These are phyloP conservation scores for Nicotiana noctiflora DNA, from an alignment of 257 asterid species.

Conservation along the genomic window DNA sequence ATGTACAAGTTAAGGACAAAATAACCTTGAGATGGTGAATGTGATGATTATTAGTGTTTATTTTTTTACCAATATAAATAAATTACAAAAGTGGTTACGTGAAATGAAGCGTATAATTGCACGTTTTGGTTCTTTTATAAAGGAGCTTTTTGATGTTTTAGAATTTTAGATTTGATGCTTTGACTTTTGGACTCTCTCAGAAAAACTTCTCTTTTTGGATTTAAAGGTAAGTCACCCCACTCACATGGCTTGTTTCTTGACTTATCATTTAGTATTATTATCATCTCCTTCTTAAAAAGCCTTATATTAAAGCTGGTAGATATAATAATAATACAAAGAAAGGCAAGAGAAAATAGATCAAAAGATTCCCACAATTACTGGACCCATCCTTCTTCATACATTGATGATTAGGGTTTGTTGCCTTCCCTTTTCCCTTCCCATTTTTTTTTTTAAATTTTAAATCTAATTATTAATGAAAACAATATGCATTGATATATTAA, in stretches of 20 bases:
- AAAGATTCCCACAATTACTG: conserved; percentile 46
- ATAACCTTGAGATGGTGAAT: conserved; percentile 5
- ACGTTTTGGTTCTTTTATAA: conserved; percentile 55
- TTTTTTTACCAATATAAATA: not conserved
- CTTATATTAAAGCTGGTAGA: not conserved
- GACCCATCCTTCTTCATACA: conserved; percentile 47
- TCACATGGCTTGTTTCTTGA: conserved; percentile 71
- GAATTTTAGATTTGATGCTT: conserved; percentile 52
- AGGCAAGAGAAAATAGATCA: conserved; percentile 9
- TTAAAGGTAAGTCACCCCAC: conserved; percentile 73
- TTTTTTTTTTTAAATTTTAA: not conserved
- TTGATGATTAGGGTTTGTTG: conserved; percentile 65
- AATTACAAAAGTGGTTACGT: conserved; percentile 8
- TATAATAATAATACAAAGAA: no score
- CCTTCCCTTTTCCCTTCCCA: not conserved
- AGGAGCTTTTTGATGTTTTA: conserved; percentile 46
- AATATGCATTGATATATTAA: not conserved
- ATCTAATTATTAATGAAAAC: not conserved
- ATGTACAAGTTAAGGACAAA: not conserved
- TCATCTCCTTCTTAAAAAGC: conserved; percentile 6
- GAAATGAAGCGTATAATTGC: conserved; percentile 52
- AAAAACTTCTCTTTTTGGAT: conserved; percentile 84
- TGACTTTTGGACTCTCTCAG: conserved; percentile 62
- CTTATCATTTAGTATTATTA: conserved; percentile 16
- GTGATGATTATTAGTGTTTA: not conserved